phyloP scores from a whole-genome alignment of 2,329 filamentous ascomycete genomes.

The Scedosporium aurantiacum region DNA sequence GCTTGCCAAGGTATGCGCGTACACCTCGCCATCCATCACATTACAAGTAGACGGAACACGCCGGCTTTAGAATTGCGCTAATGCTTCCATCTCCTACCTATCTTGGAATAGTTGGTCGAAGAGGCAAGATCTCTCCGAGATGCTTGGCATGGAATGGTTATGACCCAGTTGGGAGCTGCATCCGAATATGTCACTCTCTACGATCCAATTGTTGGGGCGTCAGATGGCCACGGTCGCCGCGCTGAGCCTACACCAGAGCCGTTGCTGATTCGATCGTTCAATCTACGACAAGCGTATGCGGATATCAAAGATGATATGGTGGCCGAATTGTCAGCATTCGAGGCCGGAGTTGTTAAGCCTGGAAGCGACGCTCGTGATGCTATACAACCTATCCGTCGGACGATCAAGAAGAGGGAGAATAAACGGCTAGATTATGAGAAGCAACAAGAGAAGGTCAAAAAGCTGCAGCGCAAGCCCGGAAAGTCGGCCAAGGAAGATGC shows the following conservation, averaged over 20 bases:
- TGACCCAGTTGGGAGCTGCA: conserved; percentile 54
- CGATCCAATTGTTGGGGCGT: conserved; percentile 61
- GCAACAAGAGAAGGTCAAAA: conserved; percentile 59
- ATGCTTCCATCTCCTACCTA: not conserved
- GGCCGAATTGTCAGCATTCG: conserved; percentile 61
- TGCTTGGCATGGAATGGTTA: conserved; percentile 63
- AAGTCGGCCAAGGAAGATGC: conserved; percentile 64
- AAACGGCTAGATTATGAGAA: conserved; percentile 74
- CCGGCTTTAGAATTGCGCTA: not conserved
- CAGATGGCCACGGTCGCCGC: conserved; percentile 42
- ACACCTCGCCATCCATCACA: not conserved
- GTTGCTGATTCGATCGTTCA: conserved; percentile 53
- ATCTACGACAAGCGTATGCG: conserved; percentile 54
- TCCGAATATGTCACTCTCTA: conserved; percentile 64
- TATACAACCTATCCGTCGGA: conserved; percentile 65
- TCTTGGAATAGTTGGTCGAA: conserved; percentile 54
- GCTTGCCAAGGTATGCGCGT: conserved; percentile 52
- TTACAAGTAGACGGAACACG: not conserved
- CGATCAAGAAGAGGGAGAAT: conserved; percentile 76
- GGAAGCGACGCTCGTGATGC: conserved; percentile 57
- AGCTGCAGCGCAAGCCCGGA: conserved; percentile 57
- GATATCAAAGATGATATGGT: conserved; percentile 62
- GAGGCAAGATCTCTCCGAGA: conserved; percentile 68
- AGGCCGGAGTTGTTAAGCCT: conserved; percentile 57
- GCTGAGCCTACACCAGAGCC: conserved; percentile 49